phyloP scores from a whole-genome alignment of 2,329 filamentous ascomycete species.

The Neofusicoccum ribis region DNA sequence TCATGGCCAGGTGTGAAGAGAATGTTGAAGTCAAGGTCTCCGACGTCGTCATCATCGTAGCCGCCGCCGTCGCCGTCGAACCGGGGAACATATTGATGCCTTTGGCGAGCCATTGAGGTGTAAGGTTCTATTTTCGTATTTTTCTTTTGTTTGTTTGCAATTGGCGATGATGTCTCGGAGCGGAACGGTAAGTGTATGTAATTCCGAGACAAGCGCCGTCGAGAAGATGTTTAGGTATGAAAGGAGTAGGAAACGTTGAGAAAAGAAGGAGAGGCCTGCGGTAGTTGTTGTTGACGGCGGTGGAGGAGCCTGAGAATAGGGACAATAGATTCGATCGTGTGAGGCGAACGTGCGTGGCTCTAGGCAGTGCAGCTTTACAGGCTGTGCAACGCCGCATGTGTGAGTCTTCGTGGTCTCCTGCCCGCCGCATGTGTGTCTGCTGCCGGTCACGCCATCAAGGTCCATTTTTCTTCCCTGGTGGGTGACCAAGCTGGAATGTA shows the following conservation, averaged over 20 bases:
- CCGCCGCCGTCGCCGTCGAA: not conserved
- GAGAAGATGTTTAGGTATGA: not conserved
- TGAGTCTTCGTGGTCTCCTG: conserved; percentile 7
- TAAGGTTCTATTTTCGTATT: not conserved
- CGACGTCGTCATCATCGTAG: not conserved
- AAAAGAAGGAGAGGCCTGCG: not conserved
- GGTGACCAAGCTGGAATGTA: not conserved
- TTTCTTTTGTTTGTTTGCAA: too few relatives aligned
- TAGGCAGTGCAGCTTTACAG: not conserved
- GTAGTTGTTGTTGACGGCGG: not conserved
- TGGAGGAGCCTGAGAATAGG: not conserved
- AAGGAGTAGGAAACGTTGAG: not conserved
- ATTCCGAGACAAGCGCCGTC: not conserved
- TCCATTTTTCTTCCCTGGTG: not conserved
- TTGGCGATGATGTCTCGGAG: not conserved
- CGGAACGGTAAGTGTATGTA: not conserved
- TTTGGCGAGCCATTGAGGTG: not conserved
- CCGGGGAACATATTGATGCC: not conserved
- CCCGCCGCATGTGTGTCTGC: conserved; percentile 1
- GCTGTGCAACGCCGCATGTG: conserved; percentile 1
- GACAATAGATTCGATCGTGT: not conserved
- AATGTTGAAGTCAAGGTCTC: not conserved
- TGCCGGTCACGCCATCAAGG: conserved; percentile 9
- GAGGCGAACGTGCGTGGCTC: not conserved
- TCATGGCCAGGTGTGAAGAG: not conserved